Evolutionary conservation across 208 protist species (phyloP), one percentile per base, ranked within the genome.

Genomic region (Novymonas esmeraldas): DNA sequence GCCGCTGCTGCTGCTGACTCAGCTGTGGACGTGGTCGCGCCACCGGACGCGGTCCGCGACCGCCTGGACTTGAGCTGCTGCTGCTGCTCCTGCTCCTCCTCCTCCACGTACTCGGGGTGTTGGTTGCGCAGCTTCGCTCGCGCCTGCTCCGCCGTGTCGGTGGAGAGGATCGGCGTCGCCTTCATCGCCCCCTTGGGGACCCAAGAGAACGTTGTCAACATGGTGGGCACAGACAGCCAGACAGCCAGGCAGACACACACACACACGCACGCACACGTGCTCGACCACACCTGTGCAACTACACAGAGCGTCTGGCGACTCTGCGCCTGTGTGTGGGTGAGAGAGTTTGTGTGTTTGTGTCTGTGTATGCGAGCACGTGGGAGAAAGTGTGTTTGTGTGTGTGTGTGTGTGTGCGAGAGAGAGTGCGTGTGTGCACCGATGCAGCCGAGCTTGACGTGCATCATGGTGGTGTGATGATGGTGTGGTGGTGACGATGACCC

Each of bases 111-210:
- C 45, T 88, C 81, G 20, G 86, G 90, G 70, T 92, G 81, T 56
- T 85, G 79, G 33, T 73, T 65, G n/a, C 76, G 76, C 64, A 94
- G 70, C 81, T 96, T 96, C 38, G 38, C 29, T 48, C 84, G 80
- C 16, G 86, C 87, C 63, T 90, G 64, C 13, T 89, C 81, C 22
- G 73, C 59, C 14, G 64, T 89, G 63, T 96, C 90, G n/a, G 87
- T 88, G 68, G 90, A 94, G 14, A 84, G 77, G 52, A 96, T 85
- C 6, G 90, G 88, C 22, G 63, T 76, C 46, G 84, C 58, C 78
- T 88, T 89, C 87, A 96, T 96, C 14, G 77, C 90, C 42, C 85
- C 90, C 67, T 89, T 89, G 33, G 90, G 90, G 31, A 96, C 82
- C 88, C 90, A 96, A 29, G 71, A 81, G 58, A 96, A 87, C 44